These are phyloP conservation scores for Phytophthora quininea DNA, from an alignment of 352 stramenopile species.

Conservation along the genomic window DNA sequence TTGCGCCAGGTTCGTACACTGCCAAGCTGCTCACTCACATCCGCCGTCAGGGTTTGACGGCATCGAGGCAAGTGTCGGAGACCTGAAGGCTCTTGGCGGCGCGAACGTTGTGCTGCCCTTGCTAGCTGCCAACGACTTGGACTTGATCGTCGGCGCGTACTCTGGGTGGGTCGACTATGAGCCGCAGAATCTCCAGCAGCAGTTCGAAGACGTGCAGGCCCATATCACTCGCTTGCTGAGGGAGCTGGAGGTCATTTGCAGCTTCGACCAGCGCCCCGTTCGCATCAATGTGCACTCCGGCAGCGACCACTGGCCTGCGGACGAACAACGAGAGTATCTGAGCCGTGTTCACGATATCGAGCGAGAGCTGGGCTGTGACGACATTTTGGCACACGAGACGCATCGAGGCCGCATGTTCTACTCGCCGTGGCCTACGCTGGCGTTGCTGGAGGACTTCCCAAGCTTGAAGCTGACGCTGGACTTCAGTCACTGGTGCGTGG, in stretches of 20 bases:
- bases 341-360: constrained; percentile 55
- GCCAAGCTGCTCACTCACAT: constrained; percentile 45
- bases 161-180: constrained; percentile 79
- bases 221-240: constrained; percentile 49
- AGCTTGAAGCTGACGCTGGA: constrained; percentile 72
- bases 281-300: constrained; percentile 71
- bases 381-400: constrained; percentile 61
- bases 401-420: constrained; percentile 73
- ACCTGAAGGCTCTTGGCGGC: constrained; percentile 60
- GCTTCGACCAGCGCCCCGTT: constrained; percentile 28
- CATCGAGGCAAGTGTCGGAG: constrained; percentile 72
- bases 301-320: constrained; percentile 55
- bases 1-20: constrained; percentile 33
- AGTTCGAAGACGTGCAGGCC: constrained; percentile 55
- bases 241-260: constrained; percentile 45
- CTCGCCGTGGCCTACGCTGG: constrained; percentile 71
- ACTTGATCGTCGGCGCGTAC: constrained; percentile 73
- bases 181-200: constrained; percentile 47
- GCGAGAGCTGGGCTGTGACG: constrained; percentile 33
- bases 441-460: constrained; percentile 64
- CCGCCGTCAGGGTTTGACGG: constrained; percentile 58
- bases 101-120: constrained; percentile 39
- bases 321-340: constrained; percentile 58
- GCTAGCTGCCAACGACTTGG: constrained; percentile 53
- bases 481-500: constrained; percentile 72